Evolutionary conservation across 1,284 basidiomycete genomes (phyloP), one percentile per base, ranked within the genome.

Genomic region (Ceratobasidium theobromae): DNA sequence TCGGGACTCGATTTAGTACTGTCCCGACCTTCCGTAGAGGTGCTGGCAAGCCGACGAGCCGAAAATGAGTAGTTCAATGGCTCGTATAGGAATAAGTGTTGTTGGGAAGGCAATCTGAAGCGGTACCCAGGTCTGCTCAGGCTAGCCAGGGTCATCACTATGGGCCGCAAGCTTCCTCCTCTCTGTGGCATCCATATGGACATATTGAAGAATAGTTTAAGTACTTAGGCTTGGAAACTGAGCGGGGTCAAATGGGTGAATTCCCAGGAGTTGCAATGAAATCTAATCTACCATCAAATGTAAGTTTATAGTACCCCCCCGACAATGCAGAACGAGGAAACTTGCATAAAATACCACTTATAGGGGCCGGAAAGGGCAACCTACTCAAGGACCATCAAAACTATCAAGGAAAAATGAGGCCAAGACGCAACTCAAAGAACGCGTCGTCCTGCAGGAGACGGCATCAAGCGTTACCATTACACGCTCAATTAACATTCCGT

Each of bases 141-240:
- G 32, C 57, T 60, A 9, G 57, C 57, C 43, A 60, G 23, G 23
- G 57, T 35, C 57, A 60, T 60, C 16, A 45, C 45, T 45, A 49
- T 60, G n/a, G 57, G 57, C 30, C 57, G 41, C 30, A 60, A n/a
- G 30, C 43, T 43, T 27, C 41, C 57, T 18, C 45, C 45, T n/a
- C 51, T 33, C 40, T 45, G 51, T 27, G 67, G 65, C 45, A 69
- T 21, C 65, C 57, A 67, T 67, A 67, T 67, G 9, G 65, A 69
- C 68, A 69, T 69, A 57, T 27, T 54, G 25, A 45, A 8, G 9
- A n/a, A n/a, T n/a, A n/a, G n/a, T n/a, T n/a, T n/a, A n/a, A n/a
- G n/a, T n/a, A n/a, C n/a, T n/a, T n/a, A n/a, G n/a, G n/a, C n/a
- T n/a, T n/a, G n/a, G n/a, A n/a, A n/a, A n/a, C n/a, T n/a, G n/a